A percentile compares a stretch with the other conserved stretches of the same genome.
These are phyloP conservation scores for Clohesyomyces aquaticus DNA, from an alignment of 495 filamentous ascomycete species.

Conservation along the genomic window DNA sequence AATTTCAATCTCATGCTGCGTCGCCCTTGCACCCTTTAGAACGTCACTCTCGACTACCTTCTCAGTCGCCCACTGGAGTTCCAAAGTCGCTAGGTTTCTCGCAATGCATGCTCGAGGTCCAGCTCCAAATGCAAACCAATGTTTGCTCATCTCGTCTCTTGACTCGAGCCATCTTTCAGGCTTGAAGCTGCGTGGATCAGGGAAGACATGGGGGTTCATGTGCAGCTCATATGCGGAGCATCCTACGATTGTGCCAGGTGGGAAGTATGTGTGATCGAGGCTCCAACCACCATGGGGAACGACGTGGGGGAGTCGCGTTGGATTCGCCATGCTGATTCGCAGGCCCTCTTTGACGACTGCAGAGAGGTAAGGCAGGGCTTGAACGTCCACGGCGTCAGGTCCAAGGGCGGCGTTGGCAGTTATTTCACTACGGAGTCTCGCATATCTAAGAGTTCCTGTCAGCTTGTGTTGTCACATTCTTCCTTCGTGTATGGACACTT, in stretches of 20 bases:
- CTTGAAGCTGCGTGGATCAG: slow-evolving; percentile 49
- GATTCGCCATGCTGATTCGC: slow-evolving; percentile 52
- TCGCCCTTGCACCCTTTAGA: slow-evolving; percentile 49
- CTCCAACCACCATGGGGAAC: slow-evolving; percentile 46
- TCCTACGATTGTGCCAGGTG: slow-evolving; percentile 53
- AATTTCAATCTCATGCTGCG: slow-evolving; percentile 50
- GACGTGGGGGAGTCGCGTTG: slow-evolving; percentile 53
- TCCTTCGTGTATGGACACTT: slow-evolving; percentile 7
- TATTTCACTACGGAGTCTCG: slow-evolving; percentile 48
- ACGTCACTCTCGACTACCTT: slow-evolving; percentile 49
- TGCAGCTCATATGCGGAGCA: slow-evolving; percentile 51
- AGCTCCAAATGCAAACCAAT: slow-evolving; percentile 50
- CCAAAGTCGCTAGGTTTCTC: slow-evolving; percentile 51
- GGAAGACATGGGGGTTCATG: slow-evolving; percentile 52
- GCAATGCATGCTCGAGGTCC: slow-evolving; percentile 58
- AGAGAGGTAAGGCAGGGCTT: slow-evolving; percentile 24
- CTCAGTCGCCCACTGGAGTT: slow-evolving; percentile 37
- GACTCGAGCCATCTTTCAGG: slow-evolving; percentile 57
- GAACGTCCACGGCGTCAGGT: slow-evolving; percentile 17
- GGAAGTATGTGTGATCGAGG: slow-evolving; percentile 45
- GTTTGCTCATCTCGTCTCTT: slow-evolving; percentile 26
- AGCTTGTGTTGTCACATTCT: slow-evolving; percentile 3
- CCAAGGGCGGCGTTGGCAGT: slow-evolving; percentile 40
- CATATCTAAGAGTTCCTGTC: slow-evolving; percentile 42
- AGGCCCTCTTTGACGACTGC: slow-evolving; percentile 30